Base-by-base conservation (phyloP, 2,329 filamentous ascomycete genomes). In the Gremmenia infestans region DNA sequence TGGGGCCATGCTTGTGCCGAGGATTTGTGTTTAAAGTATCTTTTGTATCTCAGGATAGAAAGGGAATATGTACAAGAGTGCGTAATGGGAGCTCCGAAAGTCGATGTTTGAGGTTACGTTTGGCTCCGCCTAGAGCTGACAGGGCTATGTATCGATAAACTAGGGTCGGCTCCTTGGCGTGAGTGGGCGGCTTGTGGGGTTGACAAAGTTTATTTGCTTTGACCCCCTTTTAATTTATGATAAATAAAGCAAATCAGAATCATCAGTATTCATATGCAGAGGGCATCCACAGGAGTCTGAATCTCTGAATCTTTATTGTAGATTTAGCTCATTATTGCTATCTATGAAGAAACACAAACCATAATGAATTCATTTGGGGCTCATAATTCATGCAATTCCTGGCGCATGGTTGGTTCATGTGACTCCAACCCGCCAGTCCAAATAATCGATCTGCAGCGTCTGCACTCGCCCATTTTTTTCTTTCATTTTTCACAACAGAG, bases 1-100 rank as follows among this genome's bases (percentile, higher is more conserved):
- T 52, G 84, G 83, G 60, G 82, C 81, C 84, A 87, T 87, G 59
- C 25, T 60, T 56, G 45, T 52, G 17, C 28, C 22, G 35, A 25
- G 46, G 22, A 37, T n/a, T 28, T 54, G 15, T 25, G n/a, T 15
- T 15, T n/a, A 6, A 15, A 12, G 39, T 17, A 5, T 15, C n/a
- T 45, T 45, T 17, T 45, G 42, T 17, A 17, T 45, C 47, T 37
- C 12, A 39, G 43, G 52, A 50, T 40, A 37, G 22, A 17, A 28
- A 9, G 14, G 45, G 9, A 25, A 47, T 25, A 23, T 47, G 45
- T 25, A 47, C 45, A 47, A 47, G 28, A 47, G 45, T 15, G 12
- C 48, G 9, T 17, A 25, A 45, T 37, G 37, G 6, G 25, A 28
- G 25, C 7, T 28, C 7, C 11, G 37, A 22, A 35, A 36, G 17